A percentile compares a stretch with the other conserved stretches of the same genome.
These are phyloP conservation scores for Populus tremula DNA, from an alignment of 345 rosid species.

Conservation along the genomic window DNA sequence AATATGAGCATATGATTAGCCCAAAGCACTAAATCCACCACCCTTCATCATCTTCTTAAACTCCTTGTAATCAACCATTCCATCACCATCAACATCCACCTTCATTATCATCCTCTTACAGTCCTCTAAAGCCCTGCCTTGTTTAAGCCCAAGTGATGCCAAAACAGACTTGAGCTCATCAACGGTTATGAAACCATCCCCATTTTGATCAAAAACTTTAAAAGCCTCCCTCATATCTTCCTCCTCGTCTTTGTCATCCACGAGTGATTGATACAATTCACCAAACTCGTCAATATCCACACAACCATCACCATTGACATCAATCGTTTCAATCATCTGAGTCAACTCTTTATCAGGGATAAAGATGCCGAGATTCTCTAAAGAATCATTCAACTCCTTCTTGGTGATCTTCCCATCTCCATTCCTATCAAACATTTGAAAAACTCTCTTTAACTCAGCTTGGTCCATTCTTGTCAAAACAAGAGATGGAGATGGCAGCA, in stretches of 20 bases:
- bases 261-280: slow-evolving; percentile 49
- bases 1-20: background rate
- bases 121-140: slow-evolving; percentile 66
- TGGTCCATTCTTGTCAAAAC: slow-evolving; percentile 39
- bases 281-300: slow-evolving; percentile 73
- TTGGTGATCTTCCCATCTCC: slow-evolving; percentile 71
- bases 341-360: slow-evolving; percentile 56
- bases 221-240: slow-evolving; percentile 83
- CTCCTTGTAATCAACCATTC: slow-evolving; percentile 57
- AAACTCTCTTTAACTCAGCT: slow-evolving; percentile 59
- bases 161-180: slow-evolving; percentile 72
- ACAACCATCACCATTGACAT: slow-evolving; percentile 27
- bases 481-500: background rate
- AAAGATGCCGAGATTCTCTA: slow-evolving; percentile 63
- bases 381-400: slow-evolving; percentile 60
- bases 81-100: slow-evolving; percentile 90
- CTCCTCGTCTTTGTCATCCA: slow-evolving; percentile 48
- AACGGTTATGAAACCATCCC: slow-evolving; percentile 79
- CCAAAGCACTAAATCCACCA: slow-evolving; percentile 25
- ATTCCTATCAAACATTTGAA: slow-evolving; percentile 75
- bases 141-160: slow-evolving; percentile 68
- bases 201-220: slow-evolving; percentile 78
- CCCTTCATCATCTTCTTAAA: slow-evolving; percentile 46
- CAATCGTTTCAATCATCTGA: slow-evolving; percentile 30
- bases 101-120: slow-evolving; percentile 73